These are phyloP conservation scores for Fraxinus xanthoxyloides DNA, from an alignment of 305 asterid species.

Conservation along the genomic window DNA sequence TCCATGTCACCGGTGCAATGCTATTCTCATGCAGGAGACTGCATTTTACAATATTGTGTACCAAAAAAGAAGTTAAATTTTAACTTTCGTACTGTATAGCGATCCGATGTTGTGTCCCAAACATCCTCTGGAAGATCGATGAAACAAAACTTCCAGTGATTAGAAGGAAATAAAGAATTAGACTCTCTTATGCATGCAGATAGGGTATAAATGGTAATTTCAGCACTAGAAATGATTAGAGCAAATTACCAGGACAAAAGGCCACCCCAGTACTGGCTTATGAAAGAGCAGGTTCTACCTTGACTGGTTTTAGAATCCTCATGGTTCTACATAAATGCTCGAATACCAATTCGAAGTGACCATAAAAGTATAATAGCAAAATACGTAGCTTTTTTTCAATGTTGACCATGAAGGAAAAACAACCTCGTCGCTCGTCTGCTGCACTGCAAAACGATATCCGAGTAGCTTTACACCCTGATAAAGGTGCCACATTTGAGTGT, in stretches of 20 bases:
- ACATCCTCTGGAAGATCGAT: neutral
- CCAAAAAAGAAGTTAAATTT: neutral
- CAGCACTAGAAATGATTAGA: neutral
- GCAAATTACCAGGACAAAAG: conserved; percentile 38
- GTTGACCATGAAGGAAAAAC: conserved; percentile 45
- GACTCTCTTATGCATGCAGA: neutral
- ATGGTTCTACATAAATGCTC: conserved; percentile 44
- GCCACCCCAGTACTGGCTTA: conserved; percentile 26
- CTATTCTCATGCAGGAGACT: neutral
- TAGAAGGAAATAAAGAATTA: neutral
- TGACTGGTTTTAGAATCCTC: conserved; percentile 49
- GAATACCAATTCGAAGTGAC: conserved; percentile 47
- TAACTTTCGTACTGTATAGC: neutral
- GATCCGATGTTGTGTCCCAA: neutral
- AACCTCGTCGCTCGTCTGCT: neutral
- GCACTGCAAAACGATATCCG: conserved; percentile 37
- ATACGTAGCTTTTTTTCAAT: conserved; percentile 43
- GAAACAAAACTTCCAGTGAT: conserved; percentile 14
- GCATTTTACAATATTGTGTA: neutral
- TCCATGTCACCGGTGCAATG: neutral
- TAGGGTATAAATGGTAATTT: neutral
- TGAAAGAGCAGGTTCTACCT: conserved; percentile 52
- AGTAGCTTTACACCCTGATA: conserved; percentile 41
- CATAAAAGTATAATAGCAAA: conserved; percentile 39
- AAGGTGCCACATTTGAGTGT: neutral